Evolutionary conservation across 306 rosid genomes (phyloP), one percentile per base, ranked within the genome.

Genomic region (Cyamopsis tetragonoloba): DNA sequence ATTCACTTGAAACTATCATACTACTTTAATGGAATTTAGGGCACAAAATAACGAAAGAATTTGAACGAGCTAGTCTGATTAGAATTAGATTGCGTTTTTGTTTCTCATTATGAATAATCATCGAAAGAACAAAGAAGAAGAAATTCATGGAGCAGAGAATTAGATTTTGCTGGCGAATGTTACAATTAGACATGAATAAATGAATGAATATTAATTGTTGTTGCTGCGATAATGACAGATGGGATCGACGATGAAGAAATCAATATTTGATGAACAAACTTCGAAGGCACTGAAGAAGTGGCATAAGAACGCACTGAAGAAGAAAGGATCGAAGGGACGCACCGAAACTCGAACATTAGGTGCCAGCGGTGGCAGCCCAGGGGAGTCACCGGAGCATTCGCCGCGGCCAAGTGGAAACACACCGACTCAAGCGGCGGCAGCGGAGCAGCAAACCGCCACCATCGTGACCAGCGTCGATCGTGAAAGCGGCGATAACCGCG

Each of bases 211-310:
- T n/a, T n/a, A n/a, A n/a, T n/a, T n/a, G n/a, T n/a, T n/a, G n/a
- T 47, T 43, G 15, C 38, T 70, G 37, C 57, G 47, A 59, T 10
- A 30, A 59, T 58, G n/a, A 14, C 66, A 92, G 89, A 93, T 93
- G 99, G 99, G 99, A 30, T 86, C 99, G 0, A 93, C 92, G 0
- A 93, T 93, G 99, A 93, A 93, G 87, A 77, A 74, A 84, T 90
- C 99, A 8, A 90, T 93, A 49, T 93, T 93, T 35, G 99, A 93
- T 15, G 97, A 93, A 0, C 96, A 93, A 80, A 93, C 99, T 39
- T 88, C 96, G 10, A 90, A 75, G 77, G 99, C 99, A 0, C 43
- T 93, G 43, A 83, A 76, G 71, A 44, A 71, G 27, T 93, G 99
- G 99, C 99, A 83, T 32, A 79, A 77, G 70, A 88, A 88, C 27